phyloP scores from a whole-genome alignment of 139 green algal genomes.

The Chloropicon primus region DNA sequence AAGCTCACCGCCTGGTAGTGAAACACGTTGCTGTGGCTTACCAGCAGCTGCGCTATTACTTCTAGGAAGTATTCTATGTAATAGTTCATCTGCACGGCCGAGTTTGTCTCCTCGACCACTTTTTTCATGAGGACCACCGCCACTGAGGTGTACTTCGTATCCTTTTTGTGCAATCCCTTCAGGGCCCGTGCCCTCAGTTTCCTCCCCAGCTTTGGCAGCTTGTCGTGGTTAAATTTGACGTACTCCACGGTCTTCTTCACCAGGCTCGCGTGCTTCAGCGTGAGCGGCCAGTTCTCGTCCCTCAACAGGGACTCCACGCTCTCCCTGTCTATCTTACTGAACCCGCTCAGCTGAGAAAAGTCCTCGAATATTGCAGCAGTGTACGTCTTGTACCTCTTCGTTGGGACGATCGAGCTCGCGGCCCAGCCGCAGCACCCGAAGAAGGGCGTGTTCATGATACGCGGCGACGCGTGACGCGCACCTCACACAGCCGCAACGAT shows the following conservation, averaged over 20 bases:
- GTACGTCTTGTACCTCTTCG: not conserved
- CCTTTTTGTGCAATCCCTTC: not conserved
- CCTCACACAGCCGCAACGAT: too few relatives aligned
- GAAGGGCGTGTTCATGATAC: not conserved
- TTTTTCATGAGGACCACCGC: not conserved
- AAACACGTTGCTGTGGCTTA: not conserved
- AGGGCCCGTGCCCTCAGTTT: not conserved
- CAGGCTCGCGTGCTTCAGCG: not conserved
- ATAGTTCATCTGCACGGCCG: not conserved
- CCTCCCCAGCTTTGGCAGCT: not conserved
- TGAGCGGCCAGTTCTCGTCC: not conserved
- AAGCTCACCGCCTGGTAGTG: not conserved
- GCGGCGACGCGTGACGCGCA: too few relatives aligned
- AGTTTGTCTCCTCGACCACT: not conserved
- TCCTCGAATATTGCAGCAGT: not conserved
- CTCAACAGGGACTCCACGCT: not conserved
- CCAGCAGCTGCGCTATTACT: not conserved
- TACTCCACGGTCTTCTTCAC: not conserved
- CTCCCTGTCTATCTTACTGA: not conserved
- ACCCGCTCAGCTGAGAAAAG: not conserved
- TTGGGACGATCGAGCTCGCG: not conserved
- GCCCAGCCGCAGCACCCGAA: not conserved
- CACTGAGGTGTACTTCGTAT: not conserved
- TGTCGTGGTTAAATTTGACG: not conserved
- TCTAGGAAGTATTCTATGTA: not conserved